A percentile compares a stretch with the other conserved stretches of the same genome.
Conservation (phyloP, 768 basidiomycete species). For the Lentinula boryana region DNA sequence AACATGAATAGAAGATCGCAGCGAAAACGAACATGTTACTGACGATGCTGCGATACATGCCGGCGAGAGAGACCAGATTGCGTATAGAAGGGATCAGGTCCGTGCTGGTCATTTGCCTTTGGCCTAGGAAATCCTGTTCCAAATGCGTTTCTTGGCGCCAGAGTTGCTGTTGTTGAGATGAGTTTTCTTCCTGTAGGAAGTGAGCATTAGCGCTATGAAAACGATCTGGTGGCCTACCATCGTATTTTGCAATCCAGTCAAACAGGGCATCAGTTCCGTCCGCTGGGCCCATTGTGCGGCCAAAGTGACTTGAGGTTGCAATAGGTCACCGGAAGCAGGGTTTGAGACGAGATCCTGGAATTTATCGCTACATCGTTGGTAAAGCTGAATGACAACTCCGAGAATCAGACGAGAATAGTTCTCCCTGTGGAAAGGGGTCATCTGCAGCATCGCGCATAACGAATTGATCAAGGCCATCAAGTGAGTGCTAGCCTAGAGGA, state of each 20-base stretch:
- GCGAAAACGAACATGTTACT: slow-evolving; percentile 20
- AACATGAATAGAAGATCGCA: slow-evolving; percentile 2
- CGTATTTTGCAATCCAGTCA: slow-evolving; percentile 56
- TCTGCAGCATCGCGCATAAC: slow-evolving; percentile 83
- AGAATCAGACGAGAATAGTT: slow-evolving; percentile 93
- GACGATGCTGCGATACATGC: slow-evolving; percentile 83
- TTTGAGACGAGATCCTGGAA: slow-evolving; percentile 69
- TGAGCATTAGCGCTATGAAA: background rate
- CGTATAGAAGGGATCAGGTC: slow-evolving; percentile 70
- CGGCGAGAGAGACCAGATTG: slow-evolving; percentile 70
- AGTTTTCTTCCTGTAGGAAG: slow-evolving; percentile 30
- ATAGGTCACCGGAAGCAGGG: slow-evolving; percentile 22
- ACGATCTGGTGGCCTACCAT: slow-evolving; percentile 34
- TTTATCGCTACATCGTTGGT: slow-evolving; percentile 86
- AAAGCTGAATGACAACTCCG: slow-evolving; percentile 92
- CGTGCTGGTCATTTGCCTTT: slow-evolving; percentile 44
- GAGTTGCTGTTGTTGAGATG: slow-evolving; percentile 43
- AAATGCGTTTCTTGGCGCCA: slow-evolving; percentile 75
- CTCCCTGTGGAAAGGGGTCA: slow-evolving; percentile 91
- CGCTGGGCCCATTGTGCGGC: slow-evolving; percentile 82
- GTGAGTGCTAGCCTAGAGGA: slow-evolving; percentile 68
- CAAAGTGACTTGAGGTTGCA: slow-evolving; percentile 44
- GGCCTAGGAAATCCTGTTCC: slow-evolving; percentile 62
- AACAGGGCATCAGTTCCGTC: slow-evolving; percentile 68
- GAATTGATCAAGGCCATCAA: slow-evolving; percentile 89